These are phyloP conservation scores for Trifolium dubium DNA, from an alignment of 306 rosid species.

Conservation along the genomic window DNA sequence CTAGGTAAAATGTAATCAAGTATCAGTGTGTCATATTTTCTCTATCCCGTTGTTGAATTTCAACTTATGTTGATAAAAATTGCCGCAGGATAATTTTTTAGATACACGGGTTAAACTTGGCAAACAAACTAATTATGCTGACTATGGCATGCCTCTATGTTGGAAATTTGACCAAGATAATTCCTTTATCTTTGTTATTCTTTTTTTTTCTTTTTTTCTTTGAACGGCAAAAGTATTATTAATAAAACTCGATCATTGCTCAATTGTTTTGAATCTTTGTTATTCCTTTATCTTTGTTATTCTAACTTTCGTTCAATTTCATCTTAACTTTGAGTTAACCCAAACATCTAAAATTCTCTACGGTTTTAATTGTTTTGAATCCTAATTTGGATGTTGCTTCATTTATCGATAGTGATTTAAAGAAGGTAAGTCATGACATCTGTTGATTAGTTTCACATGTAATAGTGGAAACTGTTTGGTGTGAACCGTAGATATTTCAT, in stretches of 20 bases:
- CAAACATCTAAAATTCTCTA: constrained; percentile 5
- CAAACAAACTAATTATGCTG: background rate
- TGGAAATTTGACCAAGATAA: constrained; percentile 18
- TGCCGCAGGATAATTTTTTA: constrained; percentile 5
- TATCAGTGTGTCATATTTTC: background rate
- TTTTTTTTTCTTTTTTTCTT: no score
- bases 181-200: constrained; percentile 29
- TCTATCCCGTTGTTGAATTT: constrained; percentile 23
- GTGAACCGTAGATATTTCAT: background rate
- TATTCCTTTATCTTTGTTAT: constrained; percentile 28
- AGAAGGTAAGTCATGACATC: constrained; percentile 30
- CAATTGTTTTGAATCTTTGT: no score
- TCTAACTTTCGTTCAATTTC: constrained; percentile 4
- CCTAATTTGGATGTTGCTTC: constrained; percentile 28
- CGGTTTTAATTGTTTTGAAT: constrained; percentile 27
- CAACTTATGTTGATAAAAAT: constrained; percentile 10
- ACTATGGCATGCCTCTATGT: background rate
- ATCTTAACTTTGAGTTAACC: constrained; percentile 35
- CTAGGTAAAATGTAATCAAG: background rate
- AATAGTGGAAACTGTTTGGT: constrained; percentile 29
- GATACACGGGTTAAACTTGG: constrained; percentile 18
- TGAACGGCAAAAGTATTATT: no score
- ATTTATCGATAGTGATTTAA: background rate
- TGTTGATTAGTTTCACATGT: background rate
- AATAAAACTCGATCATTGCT: no score